Percentiles rank a stretch among this genome's conserved stretches.
Evolutionary conservation across 1,284 basidiomycete species (phyloP).

Genomic region (Moesziomyces globuligerus): DNA sequence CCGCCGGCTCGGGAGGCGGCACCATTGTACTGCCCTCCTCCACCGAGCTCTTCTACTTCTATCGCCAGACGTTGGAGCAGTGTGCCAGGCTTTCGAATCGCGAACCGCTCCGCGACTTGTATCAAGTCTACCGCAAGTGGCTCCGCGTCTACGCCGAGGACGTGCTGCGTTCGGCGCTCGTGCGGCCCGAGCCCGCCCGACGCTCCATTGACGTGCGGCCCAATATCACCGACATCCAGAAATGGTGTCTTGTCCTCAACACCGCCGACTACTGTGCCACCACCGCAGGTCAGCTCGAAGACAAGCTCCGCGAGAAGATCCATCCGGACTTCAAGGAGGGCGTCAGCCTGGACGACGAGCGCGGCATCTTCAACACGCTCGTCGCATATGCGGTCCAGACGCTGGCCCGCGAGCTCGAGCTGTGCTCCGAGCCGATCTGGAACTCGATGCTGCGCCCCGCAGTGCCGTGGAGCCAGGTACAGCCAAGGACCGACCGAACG

Average conservation of each 20-base stretch:
- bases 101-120: conserved; percentile 60
- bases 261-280: conserved; percentile 97
- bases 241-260: conserved; percentile 79
- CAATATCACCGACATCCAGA: conserved; percentile 51
- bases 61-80: conserved; percentile 92
- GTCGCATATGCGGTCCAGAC: conserved; percentile 54
- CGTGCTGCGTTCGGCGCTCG: conserved; percentile 76
- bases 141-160: conserved; percentile 88
- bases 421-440: conserved; percentile 59
- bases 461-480: conserved; percentile 52
- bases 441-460: conserved; percentile 59
- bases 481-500: conserved; percentile 4
- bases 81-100: conserved; percentile 75
- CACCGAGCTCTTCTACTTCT: conserved; percentile 96
- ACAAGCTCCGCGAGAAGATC: conserved; percentile 86
- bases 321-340: conserved; percentile 78
- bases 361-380: conserved; percentile 77
- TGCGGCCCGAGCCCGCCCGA: conserved; percentile 71
- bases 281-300: conserved; percentile 91
- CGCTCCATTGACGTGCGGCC: conserved; percentile 53
- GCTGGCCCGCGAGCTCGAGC: conserved; percentile 53
- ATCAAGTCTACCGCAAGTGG: conserved; percentile 82
- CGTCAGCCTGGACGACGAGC: conserved; percentile 83
- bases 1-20: conserved; percentile 71
- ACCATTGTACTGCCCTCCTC: conserved; percentile 84